Evolutionary conservation across 331 rosid species (phyloP).

Genomic region (Prunus yedoensis): DNA sequence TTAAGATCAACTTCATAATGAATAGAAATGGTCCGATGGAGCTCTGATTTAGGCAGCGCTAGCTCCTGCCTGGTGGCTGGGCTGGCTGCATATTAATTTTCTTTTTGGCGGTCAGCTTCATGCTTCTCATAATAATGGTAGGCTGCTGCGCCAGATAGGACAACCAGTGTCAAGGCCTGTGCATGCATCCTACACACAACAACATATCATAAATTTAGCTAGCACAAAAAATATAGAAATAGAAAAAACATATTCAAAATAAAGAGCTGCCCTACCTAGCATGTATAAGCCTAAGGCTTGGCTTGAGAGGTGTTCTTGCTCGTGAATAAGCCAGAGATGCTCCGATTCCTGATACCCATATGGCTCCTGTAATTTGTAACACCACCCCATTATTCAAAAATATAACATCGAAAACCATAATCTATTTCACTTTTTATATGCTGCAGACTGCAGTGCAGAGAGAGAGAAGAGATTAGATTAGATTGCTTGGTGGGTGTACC

Average conservation of each 20-base stretch:
- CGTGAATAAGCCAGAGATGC: slow-evolving; percentile 61
- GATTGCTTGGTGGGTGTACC: not conserved
- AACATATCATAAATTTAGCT: not conserved
- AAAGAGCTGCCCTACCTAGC: slow-evolving; percentile 46
- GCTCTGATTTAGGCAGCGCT: not conserved
- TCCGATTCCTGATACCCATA: slow-evolving; percentile 86
- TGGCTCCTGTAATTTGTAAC: slow-evolving; percentile 38
- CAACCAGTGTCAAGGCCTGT: slow-evolving; percentile 79
- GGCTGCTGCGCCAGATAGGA: slow-evolving; percentile 72
- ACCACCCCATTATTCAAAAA: not conserved
- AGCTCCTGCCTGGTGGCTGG: no score
- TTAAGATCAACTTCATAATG: not conserved
- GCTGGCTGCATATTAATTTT: not conserved
- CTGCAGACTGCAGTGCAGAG: no score
- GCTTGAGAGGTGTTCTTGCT: slow-evolving; percentile 55
- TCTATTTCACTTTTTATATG: no score
- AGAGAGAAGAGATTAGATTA: no score
- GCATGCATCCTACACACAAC: slow-evolving; percentile 63
- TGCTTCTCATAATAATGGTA: slow-evolving; percentile 62
- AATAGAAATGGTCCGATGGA: not conserved
- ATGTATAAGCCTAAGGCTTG: slow-evolving; percentile 83
- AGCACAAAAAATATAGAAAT: no score
- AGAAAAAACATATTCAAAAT: no score
- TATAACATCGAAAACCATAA: no score
- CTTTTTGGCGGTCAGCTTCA: slow-evolving; percentile 5